Evolutionary conservation across 331 rosid species (phyloP), one percentile per base, ranked within the genome.

Genomic region (Pyracantha coccinea): DNA sequence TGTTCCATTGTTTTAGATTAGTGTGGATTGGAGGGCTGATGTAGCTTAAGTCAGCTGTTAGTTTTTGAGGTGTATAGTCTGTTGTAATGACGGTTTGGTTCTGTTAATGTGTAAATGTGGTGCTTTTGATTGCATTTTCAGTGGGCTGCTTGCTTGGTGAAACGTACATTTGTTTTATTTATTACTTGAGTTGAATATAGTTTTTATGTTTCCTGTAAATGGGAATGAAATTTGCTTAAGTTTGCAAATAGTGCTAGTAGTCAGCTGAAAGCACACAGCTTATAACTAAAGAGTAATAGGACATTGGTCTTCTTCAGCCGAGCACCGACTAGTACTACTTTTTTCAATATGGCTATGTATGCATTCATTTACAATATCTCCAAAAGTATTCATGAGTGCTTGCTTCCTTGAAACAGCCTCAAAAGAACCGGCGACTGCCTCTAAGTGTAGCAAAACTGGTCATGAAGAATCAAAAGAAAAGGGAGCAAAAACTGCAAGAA

Each of bases 401-500:
- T 83, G 2, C 59, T 9, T 9, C 29, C 52, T 29, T 80, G 67
- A 81, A 72, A 44, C 81, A 93, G 98, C 72, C 89, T 41, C 81
- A 72, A 65, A 91, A 91, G 92, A 83, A 85, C 75, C 94, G 88
- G 79, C 88, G 85, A 79, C 85, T 88, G 52, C 88, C 97, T 63
- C 82, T 91, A 44, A 87, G 94, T 74, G 92, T 93, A 60, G 97
- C 98, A 16, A 83, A 87, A 3, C 94, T 91, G 60, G 89, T 78
- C 84, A 88, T 91, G 94, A 93, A 93, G 80, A 91, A 90, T 63
- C 96, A 86, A 75, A 88, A 91, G 84, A 86, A 89, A 76, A 83
- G 98, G 80, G 96, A 93, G 80, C 83, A 89, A 80, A 82, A 89
- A 86, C 84, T 85, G 88, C 89, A 75, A 17, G 68, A 88, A 70